Percentiles rank a stretch among this genome's conserved stretches.
Conservation (phyloP, 306 rosid species). For the Amphicarpaea edgeworthii region DNA sequence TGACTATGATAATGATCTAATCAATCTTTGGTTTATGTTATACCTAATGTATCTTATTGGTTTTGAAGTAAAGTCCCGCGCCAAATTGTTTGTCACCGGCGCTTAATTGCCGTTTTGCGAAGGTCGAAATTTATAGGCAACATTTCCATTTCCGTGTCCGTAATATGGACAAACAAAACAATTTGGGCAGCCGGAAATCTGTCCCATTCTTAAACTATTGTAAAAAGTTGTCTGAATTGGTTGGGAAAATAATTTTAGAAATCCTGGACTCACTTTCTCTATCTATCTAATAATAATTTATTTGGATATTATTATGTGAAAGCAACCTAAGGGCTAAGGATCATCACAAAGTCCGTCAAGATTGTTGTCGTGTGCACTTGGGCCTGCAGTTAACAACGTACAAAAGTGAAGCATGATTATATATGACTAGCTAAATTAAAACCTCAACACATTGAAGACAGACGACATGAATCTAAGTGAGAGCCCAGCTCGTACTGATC, state of each 20-base stretch:
- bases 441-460: no score
- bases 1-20: background rate
- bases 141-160: constrained; percentile 2
- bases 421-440: constrained; percentile 15
- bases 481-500: constrained; percentile 23
- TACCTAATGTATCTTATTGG: background rate
- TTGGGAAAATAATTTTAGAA: no score
- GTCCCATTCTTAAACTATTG: background rate
- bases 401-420: background rate
- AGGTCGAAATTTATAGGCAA: background rate
- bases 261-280: no score
- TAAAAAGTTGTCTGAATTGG: no score
- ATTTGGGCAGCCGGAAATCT: background rate
- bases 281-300: no score
- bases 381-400: constrained; percentile 30
- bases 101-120: background rate
- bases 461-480: constrained; percentile 8
- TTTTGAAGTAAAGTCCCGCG: background rate
- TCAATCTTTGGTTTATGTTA: background rate
- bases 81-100: background rate
- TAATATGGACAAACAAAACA: background rate
- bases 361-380: constrained; percentile 44
- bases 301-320: no score
- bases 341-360: constrained; percentile 53
- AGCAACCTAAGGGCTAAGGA: constrained; percentile 21